Evolutionary conservation across 2,329 filamentous ascomycete species (phyloP).

Genomic region (Periconia macrospinosa): DNA sequence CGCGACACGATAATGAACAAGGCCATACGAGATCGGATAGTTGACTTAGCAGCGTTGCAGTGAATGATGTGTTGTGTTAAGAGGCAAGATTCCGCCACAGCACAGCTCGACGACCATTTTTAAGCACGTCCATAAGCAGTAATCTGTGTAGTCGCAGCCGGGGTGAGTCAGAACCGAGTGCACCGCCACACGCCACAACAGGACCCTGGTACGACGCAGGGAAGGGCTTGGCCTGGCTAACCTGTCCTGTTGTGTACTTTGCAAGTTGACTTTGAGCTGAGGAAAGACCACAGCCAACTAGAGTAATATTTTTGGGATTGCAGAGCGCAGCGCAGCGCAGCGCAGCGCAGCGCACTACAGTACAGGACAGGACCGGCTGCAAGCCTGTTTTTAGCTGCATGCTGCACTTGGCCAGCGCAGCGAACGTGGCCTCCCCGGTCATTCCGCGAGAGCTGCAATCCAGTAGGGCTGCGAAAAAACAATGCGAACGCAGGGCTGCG

Average conservation of each 20-base stretch:
- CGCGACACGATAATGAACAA: background rate
- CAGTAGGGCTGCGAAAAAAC: constrained; percentile 26
- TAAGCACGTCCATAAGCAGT: background rate
- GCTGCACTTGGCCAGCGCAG: constrained; percentile 31
- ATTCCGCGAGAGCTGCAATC: constrained; percentile 24
- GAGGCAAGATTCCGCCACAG: background rate
- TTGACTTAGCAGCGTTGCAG: no score
- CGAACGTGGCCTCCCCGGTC: constrained; percentile 35
- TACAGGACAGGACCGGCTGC: background rate
- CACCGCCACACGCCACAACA: background rate
- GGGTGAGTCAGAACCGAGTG: background rate
- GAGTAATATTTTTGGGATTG: background rate
- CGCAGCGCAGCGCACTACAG: no score
- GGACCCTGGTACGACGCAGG: background rate
- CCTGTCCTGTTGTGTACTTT: background rate
- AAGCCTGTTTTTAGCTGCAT: background rate
- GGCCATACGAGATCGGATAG: background rate
- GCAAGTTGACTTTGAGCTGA: background rate
- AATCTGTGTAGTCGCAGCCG: background rate
- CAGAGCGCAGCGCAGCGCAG: background rate
- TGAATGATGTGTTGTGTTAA: background rate
- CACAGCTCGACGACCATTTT: background rate
- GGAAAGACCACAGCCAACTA: background rate
- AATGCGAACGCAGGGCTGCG: constrained; percentile 28
- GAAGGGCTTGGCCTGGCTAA: background rate